Base-by-base conservation (phyloP, 768 basidiomycete species). In the Rhodosporidiobolus sp. region DNA sequence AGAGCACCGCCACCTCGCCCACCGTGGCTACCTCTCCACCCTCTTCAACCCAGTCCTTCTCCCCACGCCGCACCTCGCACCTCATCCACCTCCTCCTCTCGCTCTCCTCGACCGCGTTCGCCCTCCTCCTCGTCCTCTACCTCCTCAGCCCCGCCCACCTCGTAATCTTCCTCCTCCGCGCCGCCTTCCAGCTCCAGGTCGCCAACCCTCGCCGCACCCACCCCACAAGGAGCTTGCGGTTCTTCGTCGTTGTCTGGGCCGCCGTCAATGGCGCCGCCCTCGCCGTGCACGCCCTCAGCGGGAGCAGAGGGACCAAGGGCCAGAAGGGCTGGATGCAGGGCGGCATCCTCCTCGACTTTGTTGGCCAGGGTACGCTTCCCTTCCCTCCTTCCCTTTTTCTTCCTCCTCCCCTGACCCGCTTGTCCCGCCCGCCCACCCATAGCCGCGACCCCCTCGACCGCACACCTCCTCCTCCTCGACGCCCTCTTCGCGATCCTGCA, bases 271-370 rank as follows among this genome's bases (percentile, higher is more conserved):
- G 16, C 7, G 32, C 7, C 0, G 45, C 22, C 9, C 4, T 35
- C 24, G 48, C 28, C 6, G 34, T 24, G 26, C 65, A 65, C 14
- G 56, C 24, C 0, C 5, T 22, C 10, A 48, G 49, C 26, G 70
- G 70, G 22, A 63, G 61, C 16, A 32, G 45, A 19, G 70, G 70
- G 16, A 72, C 70, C 3, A 72, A 72, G 48, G 65, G 65, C 1
- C 8, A 4, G 32, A 53, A 17, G 35, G 67, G 60, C 2, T 67
- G 65, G 55, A 12, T 30, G 22, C 70, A 72, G 32, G 32, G 56
- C 0, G 70, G 70, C 0, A 4, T 67, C 17, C 4, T 72, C n/a
- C 38, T 72, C 35, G 70, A 72, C 46, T 72, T 58, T 28, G 49
- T 72, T 48, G 70, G 70, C 4, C 65, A 64, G 26, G 34, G 69